These are phyloP conservation scores for Ogataea allantospora DNA, from an alignment of 805 yeast species.

Conservation along the genomic window DNA sequence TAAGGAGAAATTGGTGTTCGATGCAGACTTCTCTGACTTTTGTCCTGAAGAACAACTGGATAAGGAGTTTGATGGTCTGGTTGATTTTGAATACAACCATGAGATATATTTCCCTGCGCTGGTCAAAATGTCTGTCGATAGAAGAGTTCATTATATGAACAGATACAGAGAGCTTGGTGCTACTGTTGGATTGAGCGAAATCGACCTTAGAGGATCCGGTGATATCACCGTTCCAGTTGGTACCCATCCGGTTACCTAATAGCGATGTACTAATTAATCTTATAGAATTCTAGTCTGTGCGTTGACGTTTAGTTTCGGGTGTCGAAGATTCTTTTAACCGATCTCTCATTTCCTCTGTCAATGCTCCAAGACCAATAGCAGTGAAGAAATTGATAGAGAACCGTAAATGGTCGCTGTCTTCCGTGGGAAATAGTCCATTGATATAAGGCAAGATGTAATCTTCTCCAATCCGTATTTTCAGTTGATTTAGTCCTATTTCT, in stretches of 20 bases:
- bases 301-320: neutral
- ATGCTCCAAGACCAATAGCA: constrained; percentile 81
- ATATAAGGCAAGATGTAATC: constrained; percentile 48
- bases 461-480: constrained; percentile 52
- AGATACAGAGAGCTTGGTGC: constrained; percentile 73
- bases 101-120: constrained; percentile 75
- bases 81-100: constrained; percentile 83
- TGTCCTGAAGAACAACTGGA: constrained; percentile 84
- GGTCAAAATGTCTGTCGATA: constrained; percentile 55
- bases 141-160: constrained; percentile 60
- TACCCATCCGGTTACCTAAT: constrained; percentile 28
- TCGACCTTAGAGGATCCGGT: constrained; percentile 58
- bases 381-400: constrained; percentile 90
- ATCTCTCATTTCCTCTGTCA: constrained; percentile 81
- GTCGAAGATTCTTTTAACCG: constrained; percentile 23
- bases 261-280: neutral
- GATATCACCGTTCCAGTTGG: constrained; percentile 32
- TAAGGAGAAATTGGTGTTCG: constrained; percentile 87
- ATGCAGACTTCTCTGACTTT: constrained; percentile 81
- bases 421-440: constrained; percentile 64
- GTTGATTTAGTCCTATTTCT: constrained; percentile 61
- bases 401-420: constrained; percentile 50
- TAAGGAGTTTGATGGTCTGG: constrained; percentile 77
- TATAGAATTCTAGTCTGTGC: constrained; percentile 1
- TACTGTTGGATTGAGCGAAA: constrained; percentile 76